Evolutionary conservation across 257 asterid species (phyloP), one percentile per base, ranked within the genome.

Genomic region (Salvia rosmarinus): DNA sequence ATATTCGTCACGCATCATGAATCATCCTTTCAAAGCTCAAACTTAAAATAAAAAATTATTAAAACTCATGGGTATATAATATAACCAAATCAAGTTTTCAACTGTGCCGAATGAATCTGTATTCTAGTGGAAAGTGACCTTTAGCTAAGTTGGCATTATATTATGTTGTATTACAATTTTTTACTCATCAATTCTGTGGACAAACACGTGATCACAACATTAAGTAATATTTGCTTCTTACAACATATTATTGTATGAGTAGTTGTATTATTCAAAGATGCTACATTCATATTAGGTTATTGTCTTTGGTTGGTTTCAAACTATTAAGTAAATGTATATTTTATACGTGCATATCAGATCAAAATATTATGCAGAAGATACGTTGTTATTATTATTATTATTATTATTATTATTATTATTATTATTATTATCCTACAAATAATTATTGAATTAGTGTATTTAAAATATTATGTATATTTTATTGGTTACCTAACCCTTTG

Each of bases 401-500:
- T 58, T 0, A 6, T 14, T 13, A 47, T 62, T 21, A 25, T 25
- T 57, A 13, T 13, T 1, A 57, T 12, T 58, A 30, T 58, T 30
- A 56, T 56, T 12, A 6, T 14, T 13, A 47, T 62, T 6, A 3
- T 67, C 46, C 44, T 37, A 21, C 30, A 14, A 69, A 51, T 47
- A 54, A 58, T 11, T 19, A 37, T 19, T 37, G 5, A 42, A 9
- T 5, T 20, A 39, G 16, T 28, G 28, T 1, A 34, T 16, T 17
- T 37, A 25, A 1, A 25, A 12, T 21, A 55, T 6, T 19, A 6
- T 37, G 7, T 12, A 9, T 34, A 35, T 17, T 30, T 14, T 17
- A 47, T 35, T 49, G 11, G 25, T 11, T 34, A 72, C 70, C 77
- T 61, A 73, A 34, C 49, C 6, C 21, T 52, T 25, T 64, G 56